A percentile compares a stretch with the other conserved stretches of the same genome.
Evolutionary conservation across 1,284 basidiomycete genomes (phyloP).

Genomic region (Moesziomyces aphidis): DNA sequence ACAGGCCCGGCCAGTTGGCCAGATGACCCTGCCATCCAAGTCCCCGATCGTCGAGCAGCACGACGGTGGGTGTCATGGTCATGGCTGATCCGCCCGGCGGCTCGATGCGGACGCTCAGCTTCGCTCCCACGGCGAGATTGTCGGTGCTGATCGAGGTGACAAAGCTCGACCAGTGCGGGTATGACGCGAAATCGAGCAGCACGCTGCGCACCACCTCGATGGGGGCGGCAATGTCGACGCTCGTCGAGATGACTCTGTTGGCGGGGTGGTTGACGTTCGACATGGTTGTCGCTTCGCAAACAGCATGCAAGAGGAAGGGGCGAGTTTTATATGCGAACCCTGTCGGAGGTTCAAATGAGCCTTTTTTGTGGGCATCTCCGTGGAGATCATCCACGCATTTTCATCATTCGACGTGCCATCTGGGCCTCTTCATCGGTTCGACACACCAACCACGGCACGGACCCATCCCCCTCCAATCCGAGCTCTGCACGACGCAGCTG

Average conservation of each 20-base stretch:
- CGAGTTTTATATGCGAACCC: neutral
- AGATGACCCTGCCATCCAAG: constrained; percentile 29
- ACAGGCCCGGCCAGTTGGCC: constrained; percentile 7
- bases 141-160: constrained; percentile 1
- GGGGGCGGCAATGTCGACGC: constrained; percentile 13
- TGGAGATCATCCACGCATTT: constrained; percentile 3
- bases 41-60: constrained; percentile 4
- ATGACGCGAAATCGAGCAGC: constrained; percentile 19
- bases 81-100: constrained; percentile 14
- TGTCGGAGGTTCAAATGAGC: neutral
- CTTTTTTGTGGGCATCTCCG: neutral
- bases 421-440: constrained; percentile 19
- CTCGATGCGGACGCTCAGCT: constrained; percentile 1
- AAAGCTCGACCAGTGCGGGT: constrained; percentile 15
- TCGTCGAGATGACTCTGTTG: constrained; percentile 7
- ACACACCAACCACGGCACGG: constrained; percentile 32
- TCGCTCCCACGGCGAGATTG: neutral
- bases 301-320: neutral
- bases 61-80: constrained; percentile 7
- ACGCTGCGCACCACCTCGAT: constrained; percentile 4
- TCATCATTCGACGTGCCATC: constrained; percentile 4
- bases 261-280: constrained; percentile 11
- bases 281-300: constrained; percentile 1
- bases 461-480: neutral
- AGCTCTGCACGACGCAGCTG: constrained; percentile 3